Evolutionary conservation across 2,329 filamentous ascomycete species (phyloP), one percentile per base, ranked within the genome.

Genomic region (Fusarium anthophilum): DNA sequence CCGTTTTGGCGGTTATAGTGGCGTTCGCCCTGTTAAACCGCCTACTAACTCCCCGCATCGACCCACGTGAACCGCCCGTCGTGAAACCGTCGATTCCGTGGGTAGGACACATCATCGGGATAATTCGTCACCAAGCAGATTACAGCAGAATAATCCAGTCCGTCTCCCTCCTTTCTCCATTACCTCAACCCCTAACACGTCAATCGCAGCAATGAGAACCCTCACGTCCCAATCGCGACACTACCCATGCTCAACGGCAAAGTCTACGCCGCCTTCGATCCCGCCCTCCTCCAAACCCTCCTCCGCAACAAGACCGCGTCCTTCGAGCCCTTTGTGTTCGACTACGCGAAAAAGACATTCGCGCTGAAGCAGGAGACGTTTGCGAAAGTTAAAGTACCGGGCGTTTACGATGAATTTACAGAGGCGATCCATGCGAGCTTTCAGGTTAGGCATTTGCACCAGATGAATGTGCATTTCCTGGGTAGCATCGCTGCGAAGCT

Each of bases 91-190:
- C 50, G 22, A 79, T 88, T 39, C 86, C 86, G 1, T 78, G 84
- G 37, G 70, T 87, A 45, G 86, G 86, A 4, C 86, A 88, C 69
- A 79, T 87, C 26, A 75, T 87, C 35, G 83, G 83, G 14, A 79
- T 87, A 72, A 69, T 86, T 44, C 73, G 78, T 50, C 76, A 80
- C 55, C 80, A 82, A 54, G 76, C 80, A 41, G 75, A 79, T 56
- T 86, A 86, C 62, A 78, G 82, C 58, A 70, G 76, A 24, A 81
- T 77, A 30, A 50, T 87, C 15, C 81, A 83, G 84, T 86, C 73
- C 35, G 78, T 75, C 22, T 32, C 56, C 8, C 30, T 3, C 7
- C 24, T 5, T 32, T 32, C 14, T 17, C 18, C 10, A 12, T 28
- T 2, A 35, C 3, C 11, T 5, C 17, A 24, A 22, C 17, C 6